phyloP scores from a whole-genome alignment of 495 filamentous ascomycete genomes.

The Tirmania nivea region DNA sequence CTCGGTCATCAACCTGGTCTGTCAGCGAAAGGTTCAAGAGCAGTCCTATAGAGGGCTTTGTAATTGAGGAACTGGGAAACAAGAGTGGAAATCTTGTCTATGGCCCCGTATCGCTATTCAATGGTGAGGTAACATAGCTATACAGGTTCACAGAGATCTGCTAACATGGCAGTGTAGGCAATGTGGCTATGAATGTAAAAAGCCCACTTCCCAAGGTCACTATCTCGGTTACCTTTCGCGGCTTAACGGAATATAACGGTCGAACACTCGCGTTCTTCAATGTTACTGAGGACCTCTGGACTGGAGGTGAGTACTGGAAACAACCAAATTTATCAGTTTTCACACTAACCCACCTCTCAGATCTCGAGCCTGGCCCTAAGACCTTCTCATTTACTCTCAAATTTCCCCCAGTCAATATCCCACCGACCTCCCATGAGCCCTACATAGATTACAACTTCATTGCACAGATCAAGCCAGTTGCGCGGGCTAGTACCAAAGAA shows the following conservation, averaged over 20 bases:
- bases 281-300: conserved; percentile 9
- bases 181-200: conserved; percentile 11
- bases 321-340: neutral
- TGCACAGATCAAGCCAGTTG: conserved; percentile 8
- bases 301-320: conserved; percentile 8
- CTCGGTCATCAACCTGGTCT: neutral
- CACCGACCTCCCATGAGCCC: conserved; percentile 14
- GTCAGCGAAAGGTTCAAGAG: neutral
- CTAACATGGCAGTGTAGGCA: conserved; percentile 3
- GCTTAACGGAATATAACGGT: conserved; percentile 11
- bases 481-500: neutral
- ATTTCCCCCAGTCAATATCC: conserved; percentile 17
- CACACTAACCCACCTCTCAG: conserved; percentile 4
- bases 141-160: neutral
- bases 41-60: conserved; percentile 9
- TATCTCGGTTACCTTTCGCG: conserved; percentile 13
- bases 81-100: conserved; percentile 13
- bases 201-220: conserved; percentile 13
- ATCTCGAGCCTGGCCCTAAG: conserved; percentile 13
- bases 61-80: conserved; percentile 15
- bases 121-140: conserved; percentile 7
- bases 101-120: conserved; percentile 16
- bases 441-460: conserved; percentile 15
- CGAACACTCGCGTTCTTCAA: conserved; percentile 9
- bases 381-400: conserved; percentile 19